These are phyloP conservation scores for Xerocomellus chrysenteron DNA, from an alignment of 768 basidiomycete species.

Conservation along the genomic window DNA sequence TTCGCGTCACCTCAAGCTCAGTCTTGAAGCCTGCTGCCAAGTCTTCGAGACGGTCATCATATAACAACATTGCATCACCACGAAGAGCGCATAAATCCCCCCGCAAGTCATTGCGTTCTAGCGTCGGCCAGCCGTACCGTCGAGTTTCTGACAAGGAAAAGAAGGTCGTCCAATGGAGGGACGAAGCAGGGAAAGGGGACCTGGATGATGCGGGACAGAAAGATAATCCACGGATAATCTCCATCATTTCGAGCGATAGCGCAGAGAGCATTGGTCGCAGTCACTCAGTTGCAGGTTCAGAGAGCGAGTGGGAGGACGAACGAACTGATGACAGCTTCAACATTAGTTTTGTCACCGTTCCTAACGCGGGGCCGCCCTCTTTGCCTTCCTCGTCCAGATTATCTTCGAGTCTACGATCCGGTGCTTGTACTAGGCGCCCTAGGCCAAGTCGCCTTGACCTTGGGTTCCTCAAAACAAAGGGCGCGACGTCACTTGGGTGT, in stretches of 20 bases:
- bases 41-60: slow-evolving; percentile 45
- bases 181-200: slow-evolving; percentile 81
- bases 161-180: slow-evolving; percentile 85
- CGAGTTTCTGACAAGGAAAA: slow-evolving; percentile 64
- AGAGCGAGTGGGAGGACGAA: slow-evolving; percentile 91
- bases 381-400: slow-evolving; percentile 36
- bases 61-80: slow-evolving; percentile 43
- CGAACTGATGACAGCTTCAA: slow-evolving; percentile 77
- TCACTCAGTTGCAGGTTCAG: slow-evolving; percentile 59
- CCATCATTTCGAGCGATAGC: slow-evolving; percentile 39
- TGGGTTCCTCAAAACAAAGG: slow-evolving; percentile 59
- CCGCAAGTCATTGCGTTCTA: slow-evolving; percentile 71
- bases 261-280: slow-evolving; percentile 29
- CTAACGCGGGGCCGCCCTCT: slow-evolving; percentile 26
- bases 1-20: slow-evolving; percentile 49
- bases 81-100: slow-evolving; percentile 58
- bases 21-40: slow-evolving; percentile 43
- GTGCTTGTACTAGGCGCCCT: slow-evolving; percentile 40
- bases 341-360: slow-evolving; percentile 46
- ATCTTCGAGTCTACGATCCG: slow-evolving; percentile 14
- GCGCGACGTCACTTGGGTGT: slow-evolving; percentile 52
- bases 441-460: slow-evolving; percentile 70
- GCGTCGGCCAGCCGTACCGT: slow-evolving; percentile 58
- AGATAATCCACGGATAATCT: slow-evolving; percentile 15
- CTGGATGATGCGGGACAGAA: slow-evolving; percentile 60